These are phyloP conservation scores for Neocatenulostroma microsporum DNA, from an alignment of 2,329 filamentous ascomycete genomes.

Conservation along the genomic window DNA sequence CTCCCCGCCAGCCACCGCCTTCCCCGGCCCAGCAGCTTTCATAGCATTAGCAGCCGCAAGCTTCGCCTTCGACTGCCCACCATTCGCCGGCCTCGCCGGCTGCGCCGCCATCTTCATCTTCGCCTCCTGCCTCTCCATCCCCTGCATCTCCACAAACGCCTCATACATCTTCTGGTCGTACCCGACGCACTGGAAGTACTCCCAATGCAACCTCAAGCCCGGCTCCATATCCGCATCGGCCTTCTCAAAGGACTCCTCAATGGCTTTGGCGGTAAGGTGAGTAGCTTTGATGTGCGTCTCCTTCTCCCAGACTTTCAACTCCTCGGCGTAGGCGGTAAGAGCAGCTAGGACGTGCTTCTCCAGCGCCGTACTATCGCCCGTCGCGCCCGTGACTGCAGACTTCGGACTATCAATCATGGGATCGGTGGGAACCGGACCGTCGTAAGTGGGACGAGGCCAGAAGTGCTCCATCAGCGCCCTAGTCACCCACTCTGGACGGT, in stretches of 20 bases:
- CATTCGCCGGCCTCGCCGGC: neutral
- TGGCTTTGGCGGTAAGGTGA: constrained; percentile 30
- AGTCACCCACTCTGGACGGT: constrained; percentile 37
- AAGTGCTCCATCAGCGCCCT: constrained; percentile 35
- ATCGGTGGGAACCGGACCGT: constrained; percentile 26
- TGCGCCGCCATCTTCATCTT: neutral
- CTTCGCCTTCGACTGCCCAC: neutral
- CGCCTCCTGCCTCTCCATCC: neutral
- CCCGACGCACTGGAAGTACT: constrained; percentile 39
- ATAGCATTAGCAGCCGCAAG: neutral
- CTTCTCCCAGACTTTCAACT: constrained; percentile 35
- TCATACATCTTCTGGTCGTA: constrained; percentile 38
- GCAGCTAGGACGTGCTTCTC: constrained; percentile 25
- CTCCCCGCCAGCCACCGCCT: neutral
- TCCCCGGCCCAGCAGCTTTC: no score
- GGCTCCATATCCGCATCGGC: constrained; percentile 34
- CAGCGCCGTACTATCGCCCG: constrained; percentile 3
- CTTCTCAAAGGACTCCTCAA: constrained; percentile 35
- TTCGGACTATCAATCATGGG: no score
- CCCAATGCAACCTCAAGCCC: constrained; percentile 41
- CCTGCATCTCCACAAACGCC: constrained; percentile 27
- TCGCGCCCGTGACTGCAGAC: constrained; percentile 10
- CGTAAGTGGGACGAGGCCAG: constrained; percentile 36
- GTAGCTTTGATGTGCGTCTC: constrained; percentile 30
- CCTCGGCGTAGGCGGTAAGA: constrained; percentile 28